Conservation (phyloP, 306 rosid genomes). For the Aeschynomene evenia region DNA sequence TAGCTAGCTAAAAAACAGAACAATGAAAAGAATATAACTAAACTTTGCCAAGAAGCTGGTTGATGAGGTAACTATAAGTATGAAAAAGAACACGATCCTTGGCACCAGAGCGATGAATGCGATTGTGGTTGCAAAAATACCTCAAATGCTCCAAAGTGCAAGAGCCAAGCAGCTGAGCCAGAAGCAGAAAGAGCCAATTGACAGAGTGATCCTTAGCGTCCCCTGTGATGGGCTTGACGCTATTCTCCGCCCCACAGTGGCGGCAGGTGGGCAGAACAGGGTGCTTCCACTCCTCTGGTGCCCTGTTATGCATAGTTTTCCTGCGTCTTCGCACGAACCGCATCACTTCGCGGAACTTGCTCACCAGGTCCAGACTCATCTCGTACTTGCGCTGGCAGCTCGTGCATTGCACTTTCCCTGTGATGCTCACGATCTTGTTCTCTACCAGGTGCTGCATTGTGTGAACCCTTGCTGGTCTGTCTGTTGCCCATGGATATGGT, state of each 20-base stretch:
- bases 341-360: neutral
- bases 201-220: conserved; percentile 29
- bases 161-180: conserved; percentile 50
- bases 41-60: conserved; percentile 32
- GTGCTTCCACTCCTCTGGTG: conserved; percentile 40
- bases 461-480: conserved; percentile 30
- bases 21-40: too few species aligned
- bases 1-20: too few species aligned
- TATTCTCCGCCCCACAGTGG: conserved; percentile 32
- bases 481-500: conserved; percentile 57
- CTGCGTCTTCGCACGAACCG: neutral
- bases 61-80: conserved; percentile 40
- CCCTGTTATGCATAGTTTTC: conserved; percentile 32
- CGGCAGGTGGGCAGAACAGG: conserved; percentile 38
- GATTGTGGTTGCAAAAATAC: conserved; percentile 56
- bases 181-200: conserved; percentile 64
- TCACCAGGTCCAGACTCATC: conserved; percentile 2
- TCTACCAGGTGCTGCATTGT: neutral
- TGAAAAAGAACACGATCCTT: conserved; percentile 58
- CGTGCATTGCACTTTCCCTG: conserved; percentile 43
- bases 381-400: conserved; percentile 30
- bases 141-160: conserved; percentile 53
- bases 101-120: conserved; percentile 43
- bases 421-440: conserved; percentile 10
- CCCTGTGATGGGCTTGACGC: conserved; percentile 37